Evolutionary conservation across 148 eudicot genomes (phyloP).

Genomic region (Dianthus caryophyllus): DNA sequence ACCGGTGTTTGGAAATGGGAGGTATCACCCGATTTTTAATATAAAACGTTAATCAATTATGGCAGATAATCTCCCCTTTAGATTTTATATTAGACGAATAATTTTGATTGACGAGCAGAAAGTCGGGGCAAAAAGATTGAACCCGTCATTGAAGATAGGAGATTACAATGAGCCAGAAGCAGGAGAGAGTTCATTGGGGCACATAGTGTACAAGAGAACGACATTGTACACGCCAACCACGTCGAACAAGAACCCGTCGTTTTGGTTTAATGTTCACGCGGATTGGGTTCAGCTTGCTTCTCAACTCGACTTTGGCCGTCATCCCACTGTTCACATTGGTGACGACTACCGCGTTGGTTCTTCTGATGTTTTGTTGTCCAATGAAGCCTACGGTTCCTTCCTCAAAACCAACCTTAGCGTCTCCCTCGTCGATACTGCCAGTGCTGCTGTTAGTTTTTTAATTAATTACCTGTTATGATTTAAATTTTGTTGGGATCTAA

Average conservation of each 20-base stretch:
- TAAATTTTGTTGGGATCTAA: no score
- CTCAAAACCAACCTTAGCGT: slow-evolving; percentile 12
- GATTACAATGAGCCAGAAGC: slow-evolving; percentile 24
- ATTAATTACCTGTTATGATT: no score
- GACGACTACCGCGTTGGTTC: slow-evolving; percentile 4
- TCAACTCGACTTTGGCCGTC: slow-evolving; percentile 10
- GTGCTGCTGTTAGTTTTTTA: slow-evolving; percentile 27
- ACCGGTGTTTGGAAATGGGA: no score
- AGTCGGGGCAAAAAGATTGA: neutral
- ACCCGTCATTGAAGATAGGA: slow-evolving; percentile 6
- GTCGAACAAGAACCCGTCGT: slow-evolving; percentile 1
- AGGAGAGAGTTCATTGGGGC: slow-evolving; percentile 15
- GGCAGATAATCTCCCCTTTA: no score
- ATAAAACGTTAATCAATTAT: no score
- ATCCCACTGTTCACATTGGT: slow-evolving; percentile 21
- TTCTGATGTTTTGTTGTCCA: slow-evolving; percentile 15
- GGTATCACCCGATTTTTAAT: no score
- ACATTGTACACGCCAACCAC: slow-evolving; percentile 11
- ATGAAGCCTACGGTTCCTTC: slow-evolving; percentile 11
- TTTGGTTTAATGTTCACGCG: slow-evolving; percentile 9
- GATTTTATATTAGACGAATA: no score
- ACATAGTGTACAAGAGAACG: neutral
- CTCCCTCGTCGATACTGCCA: slow-evolving; percentile 19
- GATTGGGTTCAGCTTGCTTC: slow-evolving; percentile 20
- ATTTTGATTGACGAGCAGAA: neutral